Evolutionary conservation across 169 alveolate species (phyloP).

Genomic region (Besnoitia besnoiti): DNA sequence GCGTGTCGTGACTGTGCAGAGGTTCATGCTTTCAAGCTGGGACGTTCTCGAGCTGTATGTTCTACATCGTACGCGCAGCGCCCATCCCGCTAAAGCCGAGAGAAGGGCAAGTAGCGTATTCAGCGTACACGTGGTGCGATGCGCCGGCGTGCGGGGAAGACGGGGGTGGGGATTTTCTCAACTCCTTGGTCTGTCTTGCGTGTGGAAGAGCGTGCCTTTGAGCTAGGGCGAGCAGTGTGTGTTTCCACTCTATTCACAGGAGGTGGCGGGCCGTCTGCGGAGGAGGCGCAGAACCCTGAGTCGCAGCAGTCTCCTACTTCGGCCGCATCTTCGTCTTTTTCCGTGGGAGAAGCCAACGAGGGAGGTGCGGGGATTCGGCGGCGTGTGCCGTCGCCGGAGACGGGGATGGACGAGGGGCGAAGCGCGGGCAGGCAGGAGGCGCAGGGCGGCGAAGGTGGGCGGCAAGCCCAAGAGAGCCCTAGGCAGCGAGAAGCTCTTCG

Average conservation of each 20-base stretch:
- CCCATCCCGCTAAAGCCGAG: no score
- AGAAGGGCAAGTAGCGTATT: neutral
- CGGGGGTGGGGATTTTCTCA: neutral
- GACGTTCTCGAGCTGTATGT: no score
- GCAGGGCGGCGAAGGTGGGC: neutral
- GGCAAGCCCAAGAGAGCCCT: neutral
- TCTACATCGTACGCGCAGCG: no score
- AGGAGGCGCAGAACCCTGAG: neutral
- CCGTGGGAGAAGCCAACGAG: neutral
- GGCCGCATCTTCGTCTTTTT: neutral
- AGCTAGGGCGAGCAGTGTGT: neutral
- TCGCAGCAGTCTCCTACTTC: neutral
- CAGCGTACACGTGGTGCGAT: neutral
- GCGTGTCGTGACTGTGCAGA: neutral
- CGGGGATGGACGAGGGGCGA: neutral
- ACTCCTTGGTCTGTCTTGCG: neutral
- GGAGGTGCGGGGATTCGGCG: neutral
- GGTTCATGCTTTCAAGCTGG: neutral
- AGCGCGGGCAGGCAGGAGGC: neutral
- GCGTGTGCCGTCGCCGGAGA: neutral
- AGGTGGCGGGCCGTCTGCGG: neutral
- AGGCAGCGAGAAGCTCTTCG: neutral
- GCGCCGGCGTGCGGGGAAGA: no score
- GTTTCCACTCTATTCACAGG: neutral
- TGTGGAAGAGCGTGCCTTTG: neutral